phyloP scores from a whole-genome alignment of 148 eudicot genomes.

The Silene conica region DNA sequence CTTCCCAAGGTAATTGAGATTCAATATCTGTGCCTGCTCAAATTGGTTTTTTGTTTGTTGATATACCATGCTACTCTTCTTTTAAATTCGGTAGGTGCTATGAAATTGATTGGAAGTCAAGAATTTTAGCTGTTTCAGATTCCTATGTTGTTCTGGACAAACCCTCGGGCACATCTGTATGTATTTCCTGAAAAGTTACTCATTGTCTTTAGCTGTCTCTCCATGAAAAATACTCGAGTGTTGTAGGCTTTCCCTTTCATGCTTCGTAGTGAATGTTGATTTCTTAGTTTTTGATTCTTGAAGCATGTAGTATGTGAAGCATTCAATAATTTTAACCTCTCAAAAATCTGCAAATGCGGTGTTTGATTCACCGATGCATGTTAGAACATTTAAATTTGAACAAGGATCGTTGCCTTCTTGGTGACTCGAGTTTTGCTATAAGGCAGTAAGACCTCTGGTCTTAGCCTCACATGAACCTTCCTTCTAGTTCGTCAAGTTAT shows the following conservation, averaged over 20 bases:
- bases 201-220: neutral
- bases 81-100: slow-evolving; percentile 62
- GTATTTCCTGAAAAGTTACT: slow-evolving; percentile 26
- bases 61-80: slow-evolving; percentile 17
- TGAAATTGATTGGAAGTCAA: slow-evolving; percentile 92
- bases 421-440: neutral
- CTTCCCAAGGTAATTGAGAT: slow-evolving; percentile 64
- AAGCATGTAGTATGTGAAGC: neutral
- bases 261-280: neutral
- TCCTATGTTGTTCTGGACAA: slow-evolving; percentile 88
- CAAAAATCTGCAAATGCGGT: neutral
- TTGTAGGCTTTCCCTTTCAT: neutral
- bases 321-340: neutral
- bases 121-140: slow-evolving; percentile 74
- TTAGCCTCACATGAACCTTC: neutral
- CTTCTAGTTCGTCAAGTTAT: neutral
- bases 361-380: neutral
- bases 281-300: neutral
- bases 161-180: slow-evolving; percentile 96
- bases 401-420: neutral
- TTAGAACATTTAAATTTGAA: neutral
- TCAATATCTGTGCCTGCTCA: neutral
- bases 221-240: neutral
- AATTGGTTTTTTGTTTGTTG: neutral
- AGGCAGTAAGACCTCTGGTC: neutral